These are phyloP conservation scores for Microbotryum saponariae DNA, from an alignment of 1,284 basidiomycete genomes.

Conservation along the genomic window DNA sequence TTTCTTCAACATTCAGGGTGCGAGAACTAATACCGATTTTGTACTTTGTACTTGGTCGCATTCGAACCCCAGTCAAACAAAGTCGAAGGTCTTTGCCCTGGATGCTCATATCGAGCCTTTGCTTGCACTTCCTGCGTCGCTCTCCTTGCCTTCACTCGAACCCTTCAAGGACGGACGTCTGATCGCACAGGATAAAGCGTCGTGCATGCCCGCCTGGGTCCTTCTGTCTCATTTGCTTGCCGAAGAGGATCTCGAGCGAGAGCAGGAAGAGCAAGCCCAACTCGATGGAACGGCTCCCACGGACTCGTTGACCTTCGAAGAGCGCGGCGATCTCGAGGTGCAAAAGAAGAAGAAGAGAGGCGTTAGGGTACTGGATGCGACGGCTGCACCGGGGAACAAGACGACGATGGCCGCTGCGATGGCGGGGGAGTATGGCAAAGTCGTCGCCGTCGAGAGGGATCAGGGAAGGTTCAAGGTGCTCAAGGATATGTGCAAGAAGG, in stretches of 20 bases:
- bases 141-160: conserved; percentile 24
- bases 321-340: not conserved
- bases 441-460: conserved; percentile 81
- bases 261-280: not conserved
- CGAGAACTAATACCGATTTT: not conserved
- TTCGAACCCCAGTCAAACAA: conserved; percentile 24
- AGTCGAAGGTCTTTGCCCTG: conserved; percentile 55
- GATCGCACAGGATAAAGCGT: conserved; percentile 95
- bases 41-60: conserved; percentile 29
- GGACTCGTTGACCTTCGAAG: conserved; percentile 39
- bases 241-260: conserved; percentile 32
- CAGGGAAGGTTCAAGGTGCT: conserved; percentile 69
- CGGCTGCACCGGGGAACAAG: conserved; percentile 96
- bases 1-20: too few species aligned
- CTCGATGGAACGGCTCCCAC: conserved; percentile 5
- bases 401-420: conserved; percentile 86
- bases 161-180: conserved; percentile 67
- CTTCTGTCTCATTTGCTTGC: conserved; percentile 49
- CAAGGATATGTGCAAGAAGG: conserved; percentile 68
- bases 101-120: conserved; percentile 64
- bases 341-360: conserved; percentile 16
- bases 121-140: conserved; percentile 49
- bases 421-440: conserved; percentile 71
- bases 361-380: conserved; percentile 73
- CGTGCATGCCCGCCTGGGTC: conserved; percentile 86